These are phyloP conservation scores for Trametes gibbosa DNA, from an alignment of 768 basidiomycete genomes.

Conservation along the genomic window DNA sequence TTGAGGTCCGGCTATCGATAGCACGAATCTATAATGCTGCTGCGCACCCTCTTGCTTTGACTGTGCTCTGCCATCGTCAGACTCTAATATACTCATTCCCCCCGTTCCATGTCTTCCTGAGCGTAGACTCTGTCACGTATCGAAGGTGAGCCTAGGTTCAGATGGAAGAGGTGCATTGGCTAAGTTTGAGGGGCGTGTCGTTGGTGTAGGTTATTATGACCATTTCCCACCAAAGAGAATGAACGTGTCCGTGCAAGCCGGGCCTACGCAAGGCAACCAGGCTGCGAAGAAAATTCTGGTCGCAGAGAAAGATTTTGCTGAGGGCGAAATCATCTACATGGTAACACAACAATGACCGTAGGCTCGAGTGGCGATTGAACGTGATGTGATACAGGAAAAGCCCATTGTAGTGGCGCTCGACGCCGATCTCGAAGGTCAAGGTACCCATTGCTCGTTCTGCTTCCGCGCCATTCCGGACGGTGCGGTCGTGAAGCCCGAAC, in stretches of 20 bases:
- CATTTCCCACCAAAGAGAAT: constrained; percentile 70
- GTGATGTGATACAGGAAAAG: constrained; percentile 50
- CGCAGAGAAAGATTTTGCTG: constrained; percentile 61
- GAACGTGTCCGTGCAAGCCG: constrained; percentile 59
- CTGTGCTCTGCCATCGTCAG: constrained; percentile 24
- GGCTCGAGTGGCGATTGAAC: background rate
- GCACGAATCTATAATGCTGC: constrained; percentile 16
- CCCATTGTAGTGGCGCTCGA: constrained; percentile 74
- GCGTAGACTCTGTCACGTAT: constrained; percentile 61
- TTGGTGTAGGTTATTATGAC: constrained; percentile 65
- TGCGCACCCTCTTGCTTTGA: constrained; percentile 12
- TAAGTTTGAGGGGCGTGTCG: constrained; percentile 27
- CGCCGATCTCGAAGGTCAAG: constrained; percentile 62
- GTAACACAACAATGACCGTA: constrained; percentile 31
- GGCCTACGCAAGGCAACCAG: constrained; percentile 29
- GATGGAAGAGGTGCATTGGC: constrained; percentile 14
- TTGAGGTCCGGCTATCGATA: constrained; percentile 25
- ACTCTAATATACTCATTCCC: constrained; percentile 28
- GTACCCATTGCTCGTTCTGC: constrained; percentile 73
- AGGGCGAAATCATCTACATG: constrained; percentile 77
- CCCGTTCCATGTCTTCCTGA: constrained; percentile 15
- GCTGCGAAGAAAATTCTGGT: constrained; percentile 44
- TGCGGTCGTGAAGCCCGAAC: constrained; percentile 42
- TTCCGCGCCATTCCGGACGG: constrained; percentile 53
- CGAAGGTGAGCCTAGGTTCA: constrained; percentile 62